Evolutionary conservation across 2,329 filamentous ascomycete genomes (phyloP).

Genomic region (Exophiala viscosa): DNA sequence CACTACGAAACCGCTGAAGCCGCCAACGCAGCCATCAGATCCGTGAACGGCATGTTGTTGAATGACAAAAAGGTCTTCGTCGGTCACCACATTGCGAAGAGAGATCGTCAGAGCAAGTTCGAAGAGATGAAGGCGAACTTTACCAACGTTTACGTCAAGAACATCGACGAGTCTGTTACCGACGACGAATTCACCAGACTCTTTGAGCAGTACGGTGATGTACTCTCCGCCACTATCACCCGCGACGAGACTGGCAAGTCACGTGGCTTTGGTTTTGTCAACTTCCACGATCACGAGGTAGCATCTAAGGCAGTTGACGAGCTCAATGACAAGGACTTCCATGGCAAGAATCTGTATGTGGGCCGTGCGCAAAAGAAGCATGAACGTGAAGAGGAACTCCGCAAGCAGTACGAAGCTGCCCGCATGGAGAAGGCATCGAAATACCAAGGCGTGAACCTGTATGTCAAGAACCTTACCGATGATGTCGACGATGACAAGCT

Average conservation of each 20-base stretch:
- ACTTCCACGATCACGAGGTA: slow-evolving; percentile 87
- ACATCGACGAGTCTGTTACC: slow-evolving; percentile 76
- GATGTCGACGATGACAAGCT: slow-evolving; percentile 98
- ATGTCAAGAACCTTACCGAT: slow-evolving; percentile 98
- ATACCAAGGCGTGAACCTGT: slow-evolving; percentile 98
- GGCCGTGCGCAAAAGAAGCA: slow-evolving; percentile 99
- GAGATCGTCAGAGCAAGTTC: slow-evolving; percentile 99
- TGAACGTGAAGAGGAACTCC: slow-evolving; percentile 98
- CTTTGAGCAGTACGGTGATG: slow-evolving; percentile 87
- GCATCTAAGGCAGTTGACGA: slow-evolving; percentile 83
- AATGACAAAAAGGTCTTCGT: slow-evolving; percentile 99
- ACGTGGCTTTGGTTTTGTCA: slow-evolving; percentile 93
- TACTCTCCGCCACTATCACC: slow-evolving; percentile 91
- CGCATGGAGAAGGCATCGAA: slow-evolving; percentile 98
- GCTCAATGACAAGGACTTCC: slow-evolving; percentile 87
- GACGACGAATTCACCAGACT: slow-evolving; percentile 93
- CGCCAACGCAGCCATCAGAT: slow-evolving; percentile 95
- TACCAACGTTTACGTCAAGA: slow-evolving; percentile 99
- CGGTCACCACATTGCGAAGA: slow-evolving; percentile 98
- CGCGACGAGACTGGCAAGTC: slow-evolving; percentile 87
- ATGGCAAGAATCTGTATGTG: slow-evolving; percentile 93
- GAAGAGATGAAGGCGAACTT: slow-evolving; percentile 99
- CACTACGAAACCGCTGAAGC: slow-evolving; percentile 99
- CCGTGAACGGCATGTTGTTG: slow-evolving; percentile 98
- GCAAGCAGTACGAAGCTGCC: slow-evolving; percentile 96